Evolutionary conservation across 2,329 filamentous ascomycete genomes (phyloP).

Genomic region (Fusarium continuum): DNA sequence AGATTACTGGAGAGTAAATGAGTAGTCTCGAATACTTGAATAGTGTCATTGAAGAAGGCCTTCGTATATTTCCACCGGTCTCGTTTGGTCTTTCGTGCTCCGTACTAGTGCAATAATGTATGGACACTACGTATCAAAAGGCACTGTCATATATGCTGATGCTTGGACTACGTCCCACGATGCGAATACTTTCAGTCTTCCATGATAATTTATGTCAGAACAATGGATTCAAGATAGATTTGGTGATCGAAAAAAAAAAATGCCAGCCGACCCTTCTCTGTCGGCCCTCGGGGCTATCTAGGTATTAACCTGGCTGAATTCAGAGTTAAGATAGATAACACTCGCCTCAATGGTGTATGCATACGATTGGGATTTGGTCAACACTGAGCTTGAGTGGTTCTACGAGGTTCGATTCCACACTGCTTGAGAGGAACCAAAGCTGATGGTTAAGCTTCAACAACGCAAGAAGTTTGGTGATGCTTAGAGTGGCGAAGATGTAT

Average conservation of each 20-base stretch:
- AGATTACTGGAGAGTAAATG: constrained; percentile 15
- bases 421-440: background rate
- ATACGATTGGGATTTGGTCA: constrained; percentile 8
- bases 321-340: background rate
- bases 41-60: constrained; percentile 19
- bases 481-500: background rate
- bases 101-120: constrained; percentile 13
- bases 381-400: background rate
- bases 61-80: constrained; percentile 17
- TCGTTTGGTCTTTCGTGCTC: constrained; percentile 4
- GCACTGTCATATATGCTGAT: constrained; percentile 13
- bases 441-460: background rate
- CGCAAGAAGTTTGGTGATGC: background rate
- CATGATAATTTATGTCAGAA: constrained; percentile 5
- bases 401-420: background rate
- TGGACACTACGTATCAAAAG: constrained; percentile 15
- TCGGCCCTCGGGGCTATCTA: background rate
- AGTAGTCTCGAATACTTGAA: constrained; percentile 11
- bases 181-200: background rate
- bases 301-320: constrained; percentile 18
- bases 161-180: constrained; percentile 1
- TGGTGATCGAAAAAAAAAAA: constrained; percentile 2
- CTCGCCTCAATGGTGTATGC: background rate
- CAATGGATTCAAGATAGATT: constrained; percentile 8
- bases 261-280: constrained; percentile 3